These are phyloP conservation scores for Gossypium rotundifolium DNA, from an alignment of 345 rosid genomes.

Conservation along the genomic window DNA sequence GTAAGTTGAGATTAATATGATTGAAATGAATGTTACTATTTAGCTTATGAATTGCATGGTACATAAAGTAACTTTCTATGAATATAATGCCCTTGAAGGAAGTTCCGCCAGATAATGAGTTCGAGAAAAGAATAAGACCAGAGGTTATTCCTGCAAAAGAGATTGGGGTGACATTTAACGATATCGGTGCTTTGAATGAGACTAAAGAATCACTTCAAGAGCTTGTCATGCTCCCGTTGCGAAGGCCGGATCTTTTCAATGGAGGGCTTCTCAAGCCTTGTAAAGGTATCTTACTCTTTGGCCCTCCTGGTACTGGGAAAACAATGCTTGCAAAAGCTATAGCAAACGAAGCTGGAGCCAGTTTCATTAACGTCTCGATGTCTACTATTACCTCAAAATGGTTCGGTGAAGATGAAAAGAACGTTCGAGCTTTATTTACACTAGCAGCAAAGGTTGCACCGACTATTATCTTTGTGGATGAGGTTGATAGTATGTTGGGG, in stretches of 20 bases:
- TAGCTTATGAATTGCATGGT: background rate
- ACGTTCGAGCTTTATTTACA: conserved; percentile 79
- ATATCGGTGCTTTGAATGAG: conserved; percentile 88
- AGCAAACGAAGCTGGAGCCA: conserved; percentile 99
- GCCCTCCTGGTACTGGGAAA: conserved; percentile 99
- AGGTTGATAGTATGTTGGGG: conserved; percentile 99
- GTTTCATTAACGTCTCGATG: conserved; percentile 98
- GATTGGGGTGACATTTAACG: conserved; percentile 93
- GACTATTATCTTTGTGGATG: conserved; percentile 91
- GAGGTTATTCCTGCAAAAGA: conserved; percentile 94
- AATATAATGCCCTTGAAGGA: conserved; percentile 39
- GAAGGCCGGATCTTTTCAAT: conserved; percentile 89
- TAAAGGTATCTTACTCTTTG: conserved; percentile 88
- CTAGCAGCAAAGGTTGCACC: conserved; percentile 97
- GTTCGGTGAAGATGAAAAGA: conserved; percentile 99
- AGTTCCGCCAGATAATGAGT: conserved; percentile 87
- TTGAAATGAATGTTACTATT: background rate
- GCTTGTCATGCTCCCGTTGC: conserved; percentile 95
- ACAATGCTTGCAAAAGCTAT: conserved; percentile 99
- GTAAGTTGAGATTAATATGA: conserved; percentile 27
- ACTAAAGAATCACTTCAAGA: conserved; percentile 93
- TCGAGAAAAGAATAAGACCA: conserved; percentile 92
- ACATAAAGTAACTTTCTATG: background rate
- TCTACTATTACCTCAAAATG: conserved; percentile 98
- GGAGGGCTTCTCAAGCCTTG: conserved; percentile 98